Conservation (phyloP, 2,329 filamentous ascomycete genomes). For the Phyllosticta citrichinensis region DNA sequence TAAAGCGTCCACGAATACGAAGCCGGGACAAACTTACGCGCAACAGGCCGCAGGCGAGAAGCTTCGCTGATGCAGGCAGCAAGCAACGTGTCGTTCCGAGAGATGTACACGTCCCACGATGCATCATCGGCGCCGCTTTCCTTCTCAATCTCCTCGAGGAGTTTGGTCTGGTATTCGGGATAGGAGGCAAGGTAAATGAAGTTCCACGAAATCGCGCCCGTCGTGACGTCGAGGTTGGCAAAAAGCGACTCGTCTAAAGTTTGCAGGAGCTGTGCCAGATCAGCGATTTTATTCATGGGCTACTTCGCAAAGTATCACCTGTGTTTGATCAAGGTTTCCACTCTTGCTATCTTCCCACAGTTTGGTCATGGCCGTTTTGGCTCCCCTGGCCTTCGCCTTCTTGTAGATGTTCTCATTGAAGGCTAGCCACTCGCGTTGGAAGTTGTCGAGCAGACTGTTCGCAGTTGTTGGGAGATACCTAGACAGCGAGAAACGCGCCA, state of each 20-base stretch:
- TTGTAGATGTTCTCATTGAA: slow-evolving; percentile 25
- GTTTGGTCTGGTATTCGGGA: slow-evolving; percentile 20
- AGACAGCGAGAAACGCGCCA: slow-evolving; percentile 20
- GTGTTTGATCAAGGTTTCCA: too few relatives aligned
- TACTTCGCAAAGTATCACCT: not conserved
- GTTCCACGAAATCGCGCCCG: slow-evolving; percentile 35
- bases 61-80: slow-evolving; percentile 31
- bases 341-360: too few relatives aligned
- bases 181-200: slow-evolving; percentile 33
- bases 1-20: too few relatives aligned
- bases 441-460: slow-evolving; percentile 15
- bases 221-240: slow-evolving; percentile 37
- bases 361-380: not conserved
- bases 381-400: not conserved
- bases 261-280: slow-evolving; percentile 23
- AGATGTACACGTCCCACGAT: slow-evolving; percentile 13
- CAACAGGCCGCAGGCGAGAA: slow-evolving; percentile 28
- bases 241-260: slow-evolving; percentile 37
- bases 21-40: not conserved
- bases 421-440: slow-evolving; percentile 13
- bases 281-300: not conserved
- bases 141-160: slow-evolving; percentile 19
- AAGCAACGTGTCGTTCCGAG: slow-evolving; percentile 14
- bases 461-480: slow-evolving; percentile 19
- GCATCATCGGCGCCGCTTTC: not conserved